These are phyloP conservation scores for Candida odintsovae DNA, from an alignment of 805 yeast genomes.

Conservation along the genomic window DNA sequence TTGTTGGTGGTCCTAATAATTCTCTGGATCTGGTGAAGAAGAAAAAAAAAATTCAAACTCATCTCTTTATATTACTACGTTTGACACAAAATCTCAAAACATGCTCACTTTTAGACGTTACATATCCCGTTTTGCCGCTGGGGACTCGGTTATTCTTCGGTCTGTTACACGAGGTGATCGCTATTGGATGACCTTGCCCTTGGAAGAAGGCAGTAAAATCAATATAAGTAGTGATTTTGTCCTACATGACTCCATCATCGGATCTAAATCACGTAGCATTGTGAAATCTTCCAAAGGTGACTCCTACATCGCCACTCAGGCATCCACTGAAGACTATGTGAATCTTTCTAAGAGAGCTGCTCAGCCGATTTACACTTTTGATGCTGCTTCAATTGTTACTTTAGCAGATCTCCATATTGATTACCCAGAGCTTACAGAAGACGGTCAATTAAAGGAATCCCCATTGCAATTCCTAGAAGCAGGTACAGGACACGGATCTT, in stretches of 20 bases:
- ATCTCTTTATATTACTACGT: background rate
- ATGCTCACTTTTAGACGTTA: constrained; percentile 2
- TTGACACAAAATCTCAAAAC: background rate
- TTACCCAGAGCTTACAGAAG: constrained; percentile 25
- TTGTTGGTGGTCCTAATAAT: no score
- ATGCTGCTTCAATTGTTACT: constrained; percentile 41
- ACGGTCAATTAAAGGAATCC: constrained; percentile 8
- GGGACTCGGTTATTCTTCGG: constrained; percentile 17
- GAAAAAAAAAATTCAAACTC: background rate
- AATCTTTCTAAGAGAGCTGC: constrained; percentile 36
- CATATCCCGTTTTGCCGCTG: constrained; percentile 9
- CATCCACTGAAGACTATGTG: constrained; percentile 44
- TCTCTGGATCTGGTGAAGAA: no score
- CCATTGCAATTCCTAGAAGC: constrained; percentile 43
- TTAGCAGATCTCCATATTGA: constrained; percentile 42
- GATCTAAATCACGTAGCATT: constrained; percentile 29
- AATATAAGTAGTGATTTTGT: constrained; percentile 23
- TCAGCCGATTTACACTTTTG: constrained; percentile 45
- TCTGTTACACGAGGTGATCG: constrained; percentile 16
- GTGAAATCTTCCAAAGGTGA: constrained; percentile 22
- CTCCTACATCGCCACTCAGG: constrained; percentile 31
- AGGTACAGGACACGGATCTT: constrained; percentile 52
- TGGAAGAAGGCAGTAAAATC: constrained; percentile 12
- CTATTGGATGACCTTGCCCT: constrained; percentile 22
- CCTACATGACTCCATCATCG: constrained; percentile 34